Percentiles rank a stretch among this genome's conserved stretches.
Conservation (phyloP, 1,284 basidiomycete genomes). For the Fistulina hepatica region DNA sequence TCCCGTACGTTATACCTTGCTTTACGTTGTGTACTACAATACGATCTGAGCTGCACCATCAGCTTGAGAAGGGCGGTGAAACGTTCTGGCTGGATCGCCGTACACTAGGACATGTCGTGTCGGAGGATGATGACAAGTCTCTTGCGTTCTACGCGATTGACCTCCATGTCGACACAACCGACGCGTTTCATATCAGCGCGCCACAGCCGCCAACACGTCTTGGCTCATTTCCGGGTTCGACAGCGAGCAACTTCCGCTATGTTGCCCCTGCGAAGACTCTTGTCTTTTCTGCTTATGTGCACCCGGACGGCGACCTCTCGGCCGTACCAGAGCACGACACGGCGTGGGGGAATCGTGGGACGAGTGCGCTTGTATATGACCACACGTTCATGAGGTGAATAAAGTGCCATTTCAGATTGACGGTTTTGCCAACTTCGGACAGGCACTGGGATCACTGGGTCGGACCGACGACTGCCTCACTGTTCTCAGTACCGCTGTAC, state of each 20-base stretch:
- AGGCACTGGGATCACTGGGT: slow-evolving; percentile 90
- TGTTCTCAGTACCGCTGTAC: slow-evolving; percentile 55
- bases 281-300: slow-evolving; percentile 72
- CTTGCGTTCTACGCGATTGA: slow-evolving; percentile 51
- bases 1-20: slow-evolving; percentile 31
- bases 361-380: slow-evolving; percentile 72
- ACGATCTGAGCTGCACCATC: slow-evolving; percentile 3
- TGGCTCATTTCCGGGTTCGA: slow-evolving; percentile 54
- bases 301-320: slow-evolving; percentile 60
- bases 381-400: slow-evolving; percentile 42
- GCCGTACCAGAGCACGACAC: slow-evolving; percentile 58
- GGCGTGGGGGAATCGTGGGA: slow-evolving; percentile 60
- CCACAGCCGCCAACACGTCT: slow-evolving; percentile 22
- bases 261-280: slow-evolving; percentile 37
- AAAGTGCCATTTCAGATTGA: slow-evolving; percentile 45
- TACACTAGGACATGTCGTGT: slow-evolving; percentile 58
- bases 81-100: slow-evolving; percentile 64
- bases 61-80: slow-evolving; percentile 55
- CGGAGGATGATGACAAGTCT: slow-evolving; percentile 33
- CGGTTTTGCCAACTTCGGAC: slow-evolving; percentile 46
- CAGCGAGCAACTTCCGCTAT: slow-evolving; percentile 62
- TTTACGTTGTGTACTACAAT: no score
- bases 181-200: no score
- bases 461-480: slow-evolving; percentile 54
- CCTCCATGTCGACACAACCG: slow-evolving; percentile 29